Base-by-base conservation (phyloP, 2,329 filamentous ascomycete species). In the Fusarium piperis region DNA sequence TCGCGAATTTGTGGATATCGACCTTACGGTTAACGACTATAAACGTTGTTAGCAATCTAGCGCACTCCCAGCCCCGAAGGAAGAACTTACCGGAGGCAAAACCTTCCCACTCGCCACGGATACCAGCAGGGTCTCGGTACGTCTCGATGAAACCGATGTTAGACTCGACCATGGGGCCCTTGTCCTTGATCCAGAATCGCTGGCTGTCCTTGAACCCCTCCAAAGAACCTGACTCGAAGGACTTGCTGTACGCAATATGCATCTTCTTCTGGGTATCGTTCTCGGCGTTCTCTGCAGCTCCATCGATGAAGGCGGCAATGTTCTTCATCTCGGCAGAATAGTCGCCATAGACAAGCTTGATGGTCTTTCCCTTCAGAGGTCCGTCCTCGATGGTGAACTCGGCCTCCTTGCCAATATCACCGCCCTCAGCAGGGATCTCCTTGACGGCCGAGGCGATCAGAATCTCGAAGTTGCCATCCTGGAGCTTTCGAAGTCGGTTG, bases 141-240 rank as follows among this genome's bases (percentile, higher is more conserved):
- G 93, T 94, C 83, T 96, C 93, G 58, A 96, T 92, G 78, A 96
- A 96, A 1, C 93, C 93, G 73, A 95, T 88, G 79, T 95, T 94
- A 48, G 88, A 91, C 81, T 96, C 93, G 35, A 97, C 89, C 82
- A 89, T 90, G 5, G 94, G 94, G 20, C 92, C 91, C 80, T 94
- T 93, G 79, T 97, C 93, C 77, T 91, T 90, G 72, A 96, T 94
- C 94, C 94, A 96, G 76, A 88, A 89, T 71, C 92, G 87, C 80
- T 96, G 93, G 71, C 91, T 91, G 78, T 95, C 89, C 81, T 95
- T 95, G 85, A 93, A 95, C 13, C 90, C 90, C 68, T 93, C 86
- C 55, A 95, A 85, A 26, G 92, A 94, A 38, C 94, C 94, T 23
- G 87, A 87, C 59, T 88, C 86, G 75, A 96, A 96, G 0, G 93